Conservation (phyloP, 768 basidiomycete genomes). For the Pluteus cervinus region DNA sequence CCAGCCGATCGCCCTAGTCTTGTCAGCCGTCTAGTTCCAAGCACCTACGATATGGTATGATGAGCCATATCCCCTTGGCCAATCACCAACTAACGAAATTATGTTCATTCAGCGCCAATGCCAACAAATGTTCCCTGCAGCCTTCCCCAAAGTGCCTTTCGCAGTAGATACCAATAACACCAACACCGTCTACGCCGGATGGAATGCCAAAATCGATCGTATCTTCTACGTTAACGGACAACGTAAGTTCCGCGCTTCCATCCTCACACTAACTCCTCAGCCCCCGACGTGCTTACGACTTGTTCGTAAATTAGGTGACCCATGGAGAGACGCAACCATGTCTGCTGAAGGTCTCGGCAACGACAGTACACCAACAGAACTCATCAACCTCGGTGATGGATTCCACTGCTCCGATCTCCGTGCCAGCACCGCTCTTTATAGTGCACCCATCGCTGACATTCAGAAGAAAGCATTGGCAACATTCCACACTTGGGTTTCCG, state of each 20-base stretch:
- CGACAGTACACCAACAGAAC: constrained; percentile 44
- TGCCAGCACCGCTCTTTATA: constrained; percentile 31
- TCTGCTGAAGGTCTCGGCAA: constrained; percentile 46
- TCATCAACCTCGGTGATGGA: constrained; percentile 52
- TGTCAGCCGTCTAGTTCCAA: constrained; percentile 49
- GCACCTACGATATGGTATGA: constrained; percentile 51
- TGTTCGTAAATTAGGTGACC: constrained; percentile 46
- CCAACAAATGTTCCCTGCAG: constrained; percentile 57
- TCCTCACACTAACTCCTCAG: no score
- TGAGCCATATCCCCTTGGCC: constrained; percentile 16
- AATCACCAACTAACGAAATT: background rate
- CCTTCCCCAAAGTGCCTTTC: constrained; percentile 44
- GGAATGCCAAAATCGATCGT: constrained; percentile 50
- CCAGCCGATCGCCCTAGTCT: constrained; percentile 34
- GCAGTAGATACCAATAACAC: constrained; percentile 35
- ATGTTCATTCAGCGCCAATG: constrained; percentile 51
- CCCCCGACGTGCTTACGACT: background rate
- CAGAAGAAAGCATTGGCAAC: constrained; percentile 45
- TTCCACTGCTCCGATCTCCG: constrained; percentile 66
- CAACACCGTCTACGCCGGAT: constrained; percentile 51
- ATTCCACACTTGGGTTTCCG: constrained; percentile 55
- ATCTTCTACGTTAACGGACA: constrained; percentile 68
- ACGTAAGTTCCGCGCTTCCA: constrained; percentile 50
- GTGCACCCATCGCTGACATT: constrained; percentile 46
- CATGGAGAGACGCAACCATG: constrained; percentile 66